These are phyloP conservation scores for Fusarium nanum DNA, from an alignment of 2,329 filamentous ascomycete species.

Conservation along the genomic window DNA sequence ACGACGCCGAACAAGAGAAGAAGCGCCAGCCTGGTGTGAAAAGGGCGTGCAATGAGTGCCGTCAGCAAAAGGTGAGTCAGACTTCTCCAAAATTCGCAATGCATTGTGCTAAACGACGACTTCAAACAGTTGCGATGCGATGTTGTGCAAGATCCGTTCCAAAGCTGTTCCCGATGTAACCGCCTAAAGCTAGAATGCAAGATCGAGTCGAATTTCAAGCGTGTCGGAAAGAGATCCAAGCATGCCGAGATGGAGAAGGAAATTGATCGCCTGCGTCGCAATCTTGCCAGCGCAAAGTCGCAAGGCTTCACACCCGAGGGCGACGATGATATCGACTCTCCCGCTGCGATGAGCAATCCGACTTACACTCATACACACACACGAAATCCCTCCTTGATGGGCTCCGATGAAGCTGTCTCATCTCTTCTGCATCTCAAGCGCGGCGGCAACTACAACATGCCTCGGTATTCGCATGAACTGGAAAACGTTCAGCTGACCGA, in stretches of 20 bases:
- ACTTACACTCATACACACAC: conserved; percentile 70
- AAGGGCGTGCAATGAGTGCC: conserved; percentile 85
- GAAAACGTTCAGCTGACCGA: conserved; percentile 73
- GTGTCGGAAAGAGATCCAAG: conserved; percentile 82
- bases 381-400: conserved; percentile 72
- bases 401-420: conserved; percentile 75
- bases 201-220: conserved; percentile 89
- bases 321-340: conserved; percentile 69
- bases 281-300: conserved; percentile 68
- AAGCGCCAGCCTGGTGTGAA: conserved; percentile 77
- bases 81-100: not conserved
- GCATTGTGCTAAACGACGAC: conserved; percentile 15
- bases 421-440: conserved; percentile 74
- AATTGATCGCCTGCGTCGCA: conserved; percentile 75
- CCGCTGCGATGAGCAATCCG: conserved; percentile 63
- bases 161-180: conserved; percentile 80
- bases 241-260: conserved; percentile 90
- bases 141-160: conserved; percentile 83
- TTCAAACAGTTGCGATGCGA: conserved; percentile 78
- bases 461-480: conserved; percentile 70
- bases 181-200: conserved; percentile 85
- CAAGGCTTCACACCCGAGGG: conserved; percentile 69
- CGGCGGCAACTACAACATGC: conserved; percentile 70
- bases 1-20: conserved; percentile 70
- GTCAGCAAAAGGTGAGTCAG: conserved; percentile 81